These are phyloP conservation scores for Evansstolkia leycettana DNA, from an alignment of 495 filamentous ascomycete species.

Conservation along the genomic window DNA sequence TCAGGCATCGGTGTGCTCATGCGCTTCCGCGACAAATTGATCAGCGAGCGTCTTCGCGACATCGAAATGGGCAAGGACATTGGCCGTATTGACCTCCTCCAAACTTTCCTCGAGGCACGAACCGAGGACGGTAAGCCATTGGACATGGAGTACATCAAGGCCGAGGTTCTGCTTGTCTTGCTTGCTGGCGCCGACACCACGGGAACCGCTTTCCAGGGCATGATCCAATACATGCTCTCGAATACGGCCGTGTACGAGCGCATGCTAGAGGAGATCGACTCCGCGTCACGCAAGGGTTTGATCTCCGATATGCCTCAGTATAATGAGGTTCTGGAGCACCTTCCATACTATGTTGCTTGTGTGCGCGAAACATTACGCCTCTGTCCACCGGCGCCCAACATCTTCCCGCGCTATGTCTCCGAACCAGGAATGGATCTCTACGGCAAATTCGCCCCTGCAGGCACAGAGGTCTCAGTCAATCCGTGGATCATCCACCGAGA, in stretches of 20 bases:
- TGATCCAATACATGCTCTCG: conserved; percentile 40
- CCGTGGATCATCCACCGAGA: conserved; percentile 42
- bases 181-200: conserved; percentile 57
- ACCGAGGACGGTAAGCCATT: conserved; percentile 34
- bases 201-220: conserved; percentile 40
- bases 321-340: conserved; percentile 26
- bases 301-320: conserved; percentile 25
- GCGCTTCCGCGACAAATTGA: conserved; percentile 38
- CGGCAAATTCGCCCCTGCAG: conserved; percentile 41
- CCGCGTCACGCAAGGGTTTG: conserved; percentile 27
- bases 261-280: conserved; percentile 46
- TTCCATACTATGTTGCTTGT: conserved; percentile 37
- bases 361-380: conserved; percentile 42
- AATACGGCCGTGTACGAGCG: conserved; percentile 32
- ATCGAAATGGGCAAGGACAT: conserved; percentile 17
- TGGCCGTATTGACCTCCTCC: conserved; percentile 13
- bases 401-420: conserved; percentile 34
- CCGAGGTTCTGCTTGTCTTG: conserved; percentile 42
- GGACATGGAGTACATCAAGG: conserved; percentile 37
- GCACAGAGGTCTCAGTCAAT: conserved; percentile 46
- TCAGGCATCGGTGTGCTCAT: conserved; percentile 28
- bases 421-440: conserved; percentile 40
- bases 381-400: conserved; percentile 37
- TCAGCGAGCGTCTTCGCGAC: conserved; percentile 23
- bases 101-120: conserved; percentile 30